Conservation (phyloP, 179 eudicot genomes). For the Vitellaria paradoxa region DNA sequence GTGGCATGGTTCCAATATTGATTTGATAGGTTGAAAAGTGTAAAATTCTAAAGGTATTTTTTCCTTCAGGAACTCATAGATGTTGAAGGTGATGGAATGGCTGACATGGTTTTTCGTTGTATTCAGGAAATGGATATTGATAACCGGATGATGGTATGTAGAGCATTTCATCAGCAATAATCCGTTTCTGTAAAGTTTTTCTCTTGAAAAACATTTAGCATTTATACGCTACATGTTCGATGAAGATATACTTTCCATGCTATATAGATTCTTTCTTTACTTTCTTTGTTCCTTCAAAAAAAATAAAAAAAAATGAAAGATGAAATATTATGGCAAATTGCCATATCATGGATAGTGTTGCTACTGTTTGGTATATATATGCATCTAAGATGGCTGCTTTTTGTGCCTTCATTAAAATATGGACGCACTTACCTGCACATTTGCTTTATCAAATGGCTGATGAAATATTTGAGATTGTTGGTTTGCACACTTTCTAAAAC, state of each 20-base stretch:
- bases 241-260: neutral
- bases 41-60: conserved; percentile 12
- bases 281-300: neutral
- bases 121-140: conserved; percentile 99
- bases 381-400: neutral
- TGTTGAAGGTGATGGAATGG: conserved; percentile 99
- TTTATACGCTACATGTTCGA: neutral
- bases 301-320: neutral
- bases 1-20: neutral
- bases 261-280: neutral
- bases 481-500: neutral
- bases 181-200: neutral
- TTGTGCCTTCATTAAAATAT: neutral
- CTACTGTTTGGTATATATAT: neutral
- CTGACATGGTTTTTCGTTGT: conserved; percentile 98
- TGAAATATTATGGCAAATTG: neutral
- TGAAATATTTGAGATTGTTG: neutral
- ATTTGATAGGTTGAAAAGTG: neutral
- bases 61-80: conserved; percentile 87
- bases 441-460: neutral
- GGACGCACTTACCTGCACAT: neutral
- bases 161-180: conserved; percentile 6
- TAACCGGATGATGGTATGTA: conserved; percentile 89
- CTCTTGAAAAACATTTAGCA: neutral
- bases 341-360: neutral